Evolutionary conservation across 139 green algal genomes (phyloP).

Genomic region (Tetraselmis chui): DNA sequence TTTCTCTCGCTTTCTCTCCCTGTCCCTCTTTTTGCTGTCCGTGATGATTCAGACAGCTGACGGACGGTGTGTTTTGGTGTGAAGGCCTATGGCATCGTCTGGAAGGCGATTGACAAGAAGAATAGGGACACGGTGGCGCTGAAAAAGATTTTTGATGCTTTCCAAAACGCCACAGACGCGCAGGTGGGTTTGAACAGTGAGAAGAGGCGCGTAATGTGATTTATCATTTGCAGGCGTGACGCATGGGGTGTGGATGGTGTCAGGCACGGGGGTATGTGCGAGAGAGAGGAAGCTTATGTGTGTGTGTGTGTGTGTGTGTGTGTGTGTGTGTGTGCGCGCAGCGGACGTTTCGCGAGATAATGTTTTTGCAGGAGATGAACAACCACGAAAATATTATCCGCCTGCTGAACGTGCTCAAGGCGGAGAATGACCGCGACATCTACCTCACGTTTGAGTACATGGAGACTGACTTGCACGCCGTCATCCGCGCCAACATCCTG

Average conservation of each 20-base stretch:
- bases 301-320: too few relatives aligned
- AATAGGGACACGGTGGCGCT: conserved; percentile 75
- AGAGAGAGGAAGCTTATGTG: not conserved
- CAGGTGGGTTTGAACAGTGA: too few relatives aligned
- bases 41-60: conserved; percentile 1
- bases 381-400: conserved; percentile 93
- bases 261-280: not conserved
- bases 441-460: conserved; percentile 99
- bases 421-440: conserved; percentile 92
- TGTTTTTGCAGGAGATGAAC: conserved; percentile 95
- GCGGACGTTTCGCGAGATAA: conserved; percentile 96
- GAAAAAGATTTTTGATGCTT: conserved; percentile 99
- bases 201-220: too few relatives aligned
- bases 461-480: conserved; percentile 92
- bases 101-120: conserved; percentile 88
- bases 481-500: conserved; percentile 92
- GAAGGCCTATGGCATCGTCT: conserved; percentile 97
- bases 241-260: not conserved
- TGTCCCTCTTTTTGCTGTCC: not conserved
- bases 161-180: conserved; percentile 95
- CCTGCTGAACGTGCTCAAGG: conserved; percentile 90
- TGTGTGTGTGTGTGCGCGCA: conserved; percentile 32
- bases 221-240: not conserved
- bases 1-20: too few relatives aligned
- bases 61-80: not conserved